Evolutionary conservation across 352 stramenopile species (phyloP), one percentile per base, ranked within the genome.

Genomic region (Plasmopara muralis): DNA sequence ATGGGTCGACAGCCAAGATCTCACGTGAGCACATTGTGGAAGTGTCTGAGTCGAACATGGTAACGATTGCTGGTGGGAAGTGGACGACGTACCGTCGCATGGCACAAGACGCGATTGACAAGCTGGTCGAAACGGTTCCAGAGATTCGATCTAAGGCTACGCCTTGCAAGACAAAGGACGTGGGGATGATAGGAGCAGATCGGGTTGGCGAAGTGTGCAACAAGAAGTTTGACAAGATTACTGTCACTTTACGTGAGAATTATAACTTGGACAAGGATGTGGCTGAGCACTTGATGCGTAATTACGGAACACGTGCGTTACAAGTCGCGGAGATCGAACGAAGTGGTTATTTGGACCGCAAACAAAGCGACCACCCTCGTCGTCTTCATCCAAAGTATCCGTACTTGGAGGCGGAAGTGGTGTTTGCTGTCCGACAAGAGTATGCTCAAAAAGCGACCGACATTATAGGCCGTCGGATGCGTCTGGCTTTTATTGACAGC

Each of bases 11-110:
- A 12, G 80, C 81, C 53, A 79, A 85, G 68, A 95, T 97, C 68
- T 96, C 84, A 29, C 91, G 94, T 30, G 93, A 97, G 51, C 93
- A 98, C 71, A 84, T 98, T 14, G 84, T 98, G 13, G 93, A 98
- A 54, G 84, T 97, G 7, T 87, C 79, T 2, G 55, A 80, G 8
- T 94, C 85, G 44, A 83, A 91, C 60, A 71, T 98, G 64, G 85
- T 98, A 30, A 97, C 93, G 37, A 97, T 98, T 57, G 90, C 93
- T 14, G 95, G 95, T 15, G 95, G 95, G 53, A 98, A 98, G 74
- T 98, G 95, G 95, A 98, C 95, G 7, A 98, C 95, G 37, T 98
- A 96, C 67, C 83, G 95, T 39, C 78, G 89, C 42, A 98, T 98
- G 95, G 95, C 95, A 3, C 83, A 98, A 67, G 95, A 98, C 53